Percentiles rank a stretch among this genome's conserved stretches.
Conservation (phyloP, 1,139 yeast genomes). For the Pneumocystis carinii region DNA sequence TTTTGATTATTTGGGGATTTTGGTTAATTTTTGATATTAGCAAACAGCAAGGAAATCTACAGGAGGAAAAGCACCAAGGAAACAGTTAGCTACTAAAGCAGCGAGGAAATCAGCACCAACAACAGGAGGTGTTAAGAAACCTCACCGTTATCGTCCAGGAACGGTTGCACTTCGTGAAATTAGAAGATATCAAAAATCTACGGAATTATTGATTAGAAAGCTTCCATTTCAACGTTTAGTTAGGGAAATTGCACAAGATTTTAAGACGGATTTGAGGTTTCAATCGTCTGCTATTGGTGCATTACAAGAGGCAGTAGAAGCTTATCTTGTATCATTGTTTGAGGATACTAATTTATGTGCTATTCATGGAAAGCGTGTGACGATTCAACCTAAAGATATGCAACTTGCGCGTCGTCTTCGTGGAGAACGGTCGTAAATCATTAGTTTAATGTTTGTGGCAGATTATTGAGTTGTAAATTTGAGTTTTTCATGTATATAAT, state of each 20-base stretch:
- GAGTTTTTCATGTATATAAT: neutral
- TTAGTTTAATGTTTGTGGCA: neutral
- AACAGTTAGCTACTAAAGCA: conserved; percentile 97
- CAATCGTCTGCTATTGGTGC: conserved; percentile 99
- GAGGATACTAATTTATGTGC: conserved; percentile 97
- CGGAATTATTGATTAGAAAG: conserved; percentile 92
- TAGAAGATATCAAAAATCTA: conserved; percentile 97
- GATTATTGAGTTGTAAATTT: neutral
- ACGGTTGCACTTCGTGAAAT: conserved; percentile 98
- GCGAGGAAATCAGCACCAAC: conserved; percentile 92
- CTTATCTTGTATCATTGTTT: conserved; percentile 76
- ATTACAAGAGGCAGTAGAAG: conserved; percentile 96
- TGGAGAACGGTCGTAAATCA: conserved; percentile 40
- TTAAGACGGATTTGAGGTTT: conserved; percentile 95
- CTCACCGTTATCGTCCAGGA: conserved; percentile 99
- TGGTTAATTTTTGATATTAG: conserved; percentile 32
- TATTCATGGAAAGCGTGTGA: conserved; percentile 98
- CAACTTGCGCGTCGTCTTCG: conserved; percentile 98
- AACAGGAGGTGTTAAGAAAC: conserved; percentile 98
- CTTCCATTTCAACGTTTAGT: conserved; percentile 98
- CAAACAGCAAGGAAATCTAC: conserved; percentile 98
- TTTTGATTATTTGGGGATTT: neutral
- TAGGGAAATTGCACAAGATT: conserved; percentile 95
- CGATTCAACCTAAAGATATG: conserved; percentile 98
- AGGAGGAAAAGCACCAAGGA: conserved; percentile 99